Evolutionary conservation across 805 yeast genomes (phyloP).

Genomic region (Wickerhamiella allomyrinae): DNA sequence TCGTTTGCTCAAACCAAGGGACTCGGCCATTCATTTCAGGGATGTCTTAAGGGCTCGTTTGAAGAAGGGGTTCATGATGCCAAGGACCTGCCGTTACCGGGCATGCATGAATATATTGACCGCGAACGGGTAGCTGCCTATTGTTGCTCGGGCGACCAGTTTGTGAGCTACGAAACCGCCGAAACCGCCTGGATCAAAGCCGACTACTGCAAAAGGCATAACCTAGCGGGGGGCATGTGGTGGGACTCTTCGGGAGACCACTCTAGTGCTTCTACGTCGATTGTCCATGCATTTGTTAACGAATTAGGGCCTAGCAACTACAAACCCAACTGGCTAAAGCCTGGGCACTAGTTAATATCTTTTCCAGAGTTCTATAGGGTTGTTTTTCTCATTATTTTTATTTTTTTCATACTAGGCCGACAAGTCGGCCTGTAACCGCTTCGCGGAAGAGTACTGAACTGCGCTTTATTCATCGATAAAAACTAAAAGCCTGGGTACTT

Average conservation of each 20-base stretch:
- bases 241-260: constrained; percentile 87
- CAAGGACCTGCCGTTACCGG: constrained; percentile 37
- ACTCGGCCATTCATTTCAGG: constrained; percentile 31
- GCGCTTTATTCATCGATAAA: no score
- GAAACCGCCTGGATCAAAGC: constrained; percentile 45
- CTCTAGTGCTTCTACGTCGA: constrained; percentile 14
- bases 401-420: no score
- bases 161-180: constrained; percentile 56
- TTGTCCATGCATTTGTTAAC: constrained; percentile 13
- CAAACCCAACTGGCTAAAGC: background rate
- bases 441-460: no score
- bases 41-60: constrained; percentile 29
- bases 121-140: constrained; percentile 37
- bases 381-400: no score
- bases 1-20: constrained; percentile 32
- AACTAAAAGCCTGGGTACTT: no score
- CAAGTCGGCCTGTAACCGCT: no score
- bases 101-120: constrained; percentile 39
- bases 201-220: constrained; percentile 32
- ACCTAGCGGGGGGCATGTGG: constrained; percentile 78
- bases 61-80: constrained; percentile 41
- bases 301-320: background rate
- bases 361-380: no score
- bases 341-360: background rate
- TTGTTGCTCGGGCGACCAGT: constrained; percentile 30